phyloP scores from a whole-genome alignment of 495 filamentous ascomycete genomes.

The Penicillium argentinense region DNA sequence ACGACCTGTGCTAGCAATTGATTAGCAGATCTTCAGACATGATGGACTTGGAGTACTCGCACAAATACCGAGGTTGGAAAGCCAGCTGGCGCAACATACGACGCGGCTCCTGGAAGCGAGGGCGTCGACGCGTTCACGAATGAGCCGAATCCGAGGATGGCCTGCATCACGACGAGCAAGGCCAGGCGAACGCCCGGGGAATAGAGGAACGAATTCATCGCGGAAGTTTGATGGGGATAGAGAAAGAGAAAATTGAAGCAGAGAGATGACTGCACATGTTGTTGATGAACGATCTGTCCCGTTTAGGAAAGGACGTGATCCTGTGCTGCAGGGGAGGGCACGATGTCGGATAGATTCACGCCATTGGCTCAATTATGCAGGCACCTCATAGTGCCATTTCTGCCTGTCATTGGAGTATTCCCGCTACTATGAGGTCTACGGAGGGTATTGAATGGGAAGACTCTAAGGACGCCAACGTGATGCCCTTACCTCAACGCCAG shows the following conservation, averaged over 20 bases:
- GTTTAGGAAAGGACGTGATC: not conserved
- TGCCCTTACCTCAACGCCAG: too few relatives aligned
- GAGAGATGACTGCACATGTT: too few relatives aligned
- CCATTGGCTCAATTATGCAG: too few relatives aligned
- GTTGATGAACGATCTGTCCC: not conserved
- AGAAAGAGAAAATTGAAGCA: too few relatives aligned
- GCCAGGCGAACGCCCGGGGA: not conserved
- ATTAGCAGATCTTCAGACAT: too few relatives aligned
- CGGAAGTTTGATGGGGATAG: not conserved
- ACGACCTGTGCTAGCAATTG: slow-evolving; percentile 21
- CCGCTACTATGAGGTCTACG: too few relatives aligned
- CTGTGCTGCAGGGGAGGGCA: not conserved
- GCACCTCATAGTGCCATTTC: too few relatives aligned
- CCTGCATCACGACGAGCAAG: slow-evolving; percentile 11
- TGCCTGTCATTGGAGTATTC: too few relatives aligned
- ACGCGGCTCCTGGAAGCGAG: slow-evolving; percentile 35
- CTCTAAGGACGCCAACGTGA: too few relatives aligned
- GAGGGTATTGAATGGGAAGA: too few relatives aligned
- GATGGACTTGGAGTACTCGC: too few relatives aligned
- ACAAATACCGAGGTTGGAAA: slow-evolving; percentile 57
- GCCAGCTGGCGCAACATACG: slow-evolving; percentile 49
- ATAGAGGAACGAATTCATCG: not conserved
- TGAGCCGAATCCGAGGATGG: slow-evolving; percentile 5
- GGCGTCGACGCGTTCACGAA: slow-evolving; percentile 1
- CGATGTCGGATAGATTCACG: too few relatives aligned